Percentiles rank a stretch among this genome's conserved stretches.
Conservation (phyloP, 2,329 filamentous ascomycete genomes). For the Fusarium equiseti region DNA sequence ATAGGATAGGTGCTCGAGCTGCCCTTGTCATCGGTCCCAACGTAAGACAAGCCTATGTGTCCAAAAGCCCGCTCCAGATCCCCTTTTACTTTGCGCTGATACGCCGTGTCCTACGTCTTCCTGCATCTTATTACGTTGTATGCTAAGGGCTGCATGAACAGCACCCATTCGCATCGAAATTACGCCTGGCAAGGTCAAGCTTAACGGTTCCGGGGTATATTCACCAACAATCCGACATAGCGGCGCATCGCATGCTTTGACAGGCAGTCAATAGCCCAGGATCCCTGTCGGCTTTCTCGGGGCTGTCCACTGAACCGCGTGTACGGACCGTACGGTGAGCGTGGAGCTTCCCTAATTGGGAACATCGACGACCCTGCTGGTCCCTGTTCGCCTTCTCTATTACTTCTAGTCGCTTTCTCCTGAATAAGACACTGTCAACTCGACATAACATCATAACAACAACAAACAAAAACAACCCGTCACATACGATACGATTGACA, state of each 20-base stretch:
- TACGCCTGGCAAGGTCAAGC: slow-evolving; percentile 20
- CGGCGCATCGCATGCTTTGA: slow-evolving; percentile 32
- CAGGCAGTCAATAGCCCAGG: slow-evolving; percentile 11
- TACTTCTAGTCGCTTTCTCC: slow-evolving; percentile 41
- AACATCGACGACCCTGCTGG: slow-evolving; percentile 43
- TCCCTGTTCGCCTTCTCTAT: slow-evolving; percentile 36
- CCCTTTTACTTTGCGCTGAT: slow-evolving; percentile 37
- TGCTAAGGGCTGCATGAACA: slow-evolving; percentile 32
- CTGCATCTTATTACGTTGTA: slow-evolving; percentile 35
- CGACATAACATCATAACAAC: slow-evolving; percentile 25
- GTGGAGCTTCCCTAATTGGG: slow-evolving; percentile 48
- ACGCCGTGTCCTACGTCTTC: slow-evolving; percentile 28
- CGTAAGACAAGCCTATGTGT: slow-evolving; percentile 24
- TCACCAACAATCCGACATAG: slow-evolving; percentile 8
- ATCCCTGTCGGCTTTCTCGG: slow-evolving; percentile 31
- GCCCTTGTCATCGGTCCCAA: slow-evolving; percentile 13
- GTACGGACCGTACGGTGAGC: slow-evolving; percentile 38
- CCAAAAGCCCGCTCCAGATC: slow-evolving; percentile 20
- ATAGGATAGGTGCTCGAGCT: slow-evolving; percentile 1
- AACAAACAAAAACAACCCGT: slow-evolving; percentile 6
- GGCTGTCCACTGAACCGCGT: slow-evolving; percentile 34
- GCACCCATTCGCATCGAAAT: slow-evolving; percentile 33
- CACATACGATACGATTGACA: slow-evolving; percentile 19
- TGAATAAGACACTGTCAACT: slow-evolving; percentile 30
- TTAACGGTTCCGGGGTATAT: slow-evolving; percentile 18